Percentiles rank a stretch among this genome's conserved stretches.
These are phyloP conservation scores for Apodospora peruviana DNA, from an alignment of 495 filamentous ascomycete genomes.

Conservation along the genomic window DNA sequence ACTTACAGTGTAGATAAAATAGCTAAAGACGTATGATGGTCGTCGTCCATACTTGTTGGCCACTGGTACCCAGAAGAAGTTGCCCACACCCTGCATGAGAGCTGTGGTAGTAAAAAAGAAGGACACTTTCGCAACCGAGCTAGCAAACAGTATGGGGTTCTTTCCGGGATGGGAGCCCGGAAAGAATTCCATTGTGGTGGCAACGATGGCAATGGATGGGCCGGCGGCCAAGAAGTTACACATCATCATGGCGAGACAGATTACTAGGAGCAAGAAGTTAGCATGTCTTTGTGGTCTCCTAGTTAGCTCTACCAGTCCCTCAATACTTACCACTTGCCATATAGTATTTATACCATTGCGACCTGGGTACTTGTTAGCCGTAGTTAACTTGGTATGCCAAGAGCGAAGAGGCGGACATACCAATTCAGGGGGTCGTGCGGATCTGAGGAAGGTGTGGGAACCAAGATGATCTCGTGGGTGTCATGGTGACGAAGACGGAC, in stretches of 20 bases:
- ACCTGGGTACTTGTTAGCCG: conserved; percentile 26
- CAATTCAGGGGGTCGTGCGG: conserved; percentile 58
- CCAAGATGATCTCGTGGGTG: conserved; percentile 47
- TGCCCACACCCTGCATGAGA: conserved; percentile 44
- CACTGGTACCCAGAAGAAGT: conserved; percentile 52
- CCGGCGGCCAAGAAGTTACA: conserved; percentile 52
- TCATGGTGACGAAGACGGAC: conserved; percentile 43
- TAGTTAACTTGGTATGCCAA: background rate
- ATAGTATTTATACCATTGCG: conserved; percentile 42
- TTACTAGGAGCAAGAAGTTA: conserved; percentile 17
- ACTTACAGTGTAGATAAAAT: conserved; percentile 35
- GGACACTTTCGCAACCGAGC: conserved; percentile 39
- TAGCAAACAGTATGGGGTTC: conserved; percentile 15
- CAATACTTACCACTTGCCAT: conserved; percentile 26
- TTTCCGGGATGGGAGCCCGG: conserved; percentile 16
- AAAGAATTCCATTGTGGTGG: conserved; percentile 43
- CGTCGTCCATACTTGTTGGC: conserved; percentile 51
- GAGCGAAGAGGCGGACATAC: conserved; percentile 12
- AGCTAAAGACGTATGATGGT: conserved; percentile 46
- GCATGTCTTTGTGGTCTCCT: background rate
- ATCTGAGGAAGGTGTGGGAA: conserved; percentile 54
- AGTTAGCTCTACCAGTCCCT: background rate
- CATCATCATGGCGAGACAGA: conserved; percentile 49
- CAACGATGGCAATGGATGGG: conserved; percentile 46
- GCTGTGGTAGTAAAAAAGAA: conserved; percentile 50